A percentile compares a stretch with the other conserved stretches of the same genome.
These are phyloP conservation scores for Apiospora phragmitis DNA, from an alignment of 2,329 filamentous ascomycete genomes.

Conservation along the genomic window DNA sequence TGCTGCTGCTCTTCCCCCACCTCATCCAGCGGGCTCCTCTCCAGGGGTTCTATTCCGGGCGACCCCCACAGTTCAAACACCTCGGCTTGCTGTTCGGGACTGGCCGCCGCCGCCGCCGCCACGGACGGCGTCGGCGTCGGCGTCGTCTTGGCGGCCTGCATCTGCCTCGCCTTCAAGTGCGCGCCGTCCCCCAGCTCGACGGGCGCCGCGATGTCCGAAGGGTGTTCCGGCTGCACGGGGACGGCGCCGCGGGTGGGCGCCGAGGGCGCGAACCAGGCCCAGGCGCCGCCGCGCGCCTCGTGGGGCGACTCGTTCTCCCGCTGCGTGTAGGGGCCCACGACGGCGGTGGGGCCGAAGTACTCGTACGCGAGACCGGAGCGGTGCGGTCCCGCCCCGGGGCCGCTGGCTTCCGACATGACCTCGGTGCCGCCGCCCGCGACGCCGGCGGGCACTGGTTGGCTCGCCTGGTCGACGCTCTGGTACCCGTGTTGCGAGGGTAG, in stretches of 20 bases:
- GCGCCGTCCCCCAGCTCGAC: slow-evolving; percentile 49
- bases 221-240: slow-evolving; percentile 44
- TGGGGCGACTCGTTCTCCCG: slow-evolving; percentile 21
- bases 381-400: slow-evolving; percentile 12
- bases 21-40: slow-evolving; percentile 11
- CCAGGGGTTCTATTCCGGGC: slow-evolving; percentile 22
- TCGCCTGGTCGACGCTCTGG: neutral
- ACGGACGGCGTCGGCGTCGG: slow-evolving; percentile 1
- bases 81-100: slow-evolving; percentile 16
- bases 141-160: slow-evolving; percentile 22
- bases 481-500: neutral
- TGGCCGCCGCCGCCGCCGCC: slow-evolving; percentile 24
- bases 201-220: slow-evolving; percentile 50
- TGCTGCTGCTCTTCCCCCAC: neutral
- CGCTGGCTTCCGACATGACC: slow-evolving; percentile 17
- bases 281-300: slow-evolving; percentile 29
- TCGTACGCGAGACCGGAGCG: slow-evolving; percentile 15
- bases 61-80: slow-evolving; percentile 48
- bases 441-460: neutral
- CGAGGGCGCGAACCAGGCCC: slow-evolving; percentile 18
- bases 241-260: slow-evolving; percentile 25
- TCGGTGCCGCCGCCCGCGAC: neutral
- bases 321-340: slow-evolving; percentile 17
- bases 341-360: slow-evolving; percentile 30
- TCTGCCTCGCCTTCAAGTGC: slow-evolving; percentile 15